These are phyloP conservation scores for Tulasnella sp. DNA, from an alignment of 768 basidiomycete species.

Conservation along the genomic window DNA sequence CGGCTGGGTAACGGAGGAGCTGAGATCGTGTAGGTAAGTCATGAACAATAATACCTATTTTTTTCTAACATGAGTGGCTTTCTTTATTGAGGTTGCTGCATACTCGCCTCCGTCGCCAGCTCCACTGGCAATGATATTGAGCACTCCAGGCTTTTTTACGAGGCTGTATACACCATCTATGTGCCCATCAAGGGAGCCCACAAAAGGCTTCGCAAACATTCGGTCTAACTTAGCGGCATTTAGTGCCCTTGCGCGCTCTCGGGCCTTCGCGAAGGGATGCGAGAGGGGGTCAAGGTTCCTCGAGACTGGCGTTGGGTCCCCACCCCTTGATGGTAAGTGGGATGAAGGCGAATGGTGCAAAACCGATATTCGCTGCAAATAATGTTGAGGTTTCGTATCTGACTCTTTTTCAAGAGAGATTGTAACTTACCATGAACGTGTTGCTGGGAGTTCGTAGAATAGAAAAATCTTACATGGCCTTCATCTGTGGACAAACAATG, in stretches of 20 bases:
- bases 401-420: neutral
- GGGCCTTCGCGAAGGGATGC: constrained; percentile 90
- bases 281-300: constrained; percentile 93
- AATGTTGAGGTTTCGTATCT: neutral
- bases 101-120: constrained; percentile 91
- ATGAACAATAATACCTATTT: constrained; percentile 80
- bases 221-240: constrained; percentile 97
- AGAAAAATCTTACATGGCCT: too few relatives aligned
- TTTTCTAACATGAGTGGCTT: neutral
- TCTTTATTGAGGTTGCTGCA: neutral
- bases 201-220: constrained; percentile 97
- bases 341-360: constrained; percentile 78
- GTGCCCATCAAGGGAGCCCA: constrained; percentile 89
- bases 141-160: constrained; percentile 67
- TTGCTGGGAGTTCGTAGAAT: neutral
- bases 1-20: constrained; percentile 61
- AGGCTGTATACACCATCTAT: constrained; percentile 91
- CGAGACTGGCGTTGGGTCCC: constrained; percentile 84
- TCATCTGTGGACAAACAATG: too few relatives aligned
- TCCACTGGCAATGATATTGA: constrained; percentile 83
- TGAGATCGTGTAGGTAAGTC: constrained; percentile 65
- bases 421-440: neutral
- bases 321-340: constrained; percentile 73
- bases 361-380: constrained; percentile 76
- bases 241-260: constrained; percentile 91